A percentile compares a stretch with the other conserved stretches of the same genome.
Conservation (phyloP, 352 stramenopile genomes). For the Lagenidium giganteum region DNA sequence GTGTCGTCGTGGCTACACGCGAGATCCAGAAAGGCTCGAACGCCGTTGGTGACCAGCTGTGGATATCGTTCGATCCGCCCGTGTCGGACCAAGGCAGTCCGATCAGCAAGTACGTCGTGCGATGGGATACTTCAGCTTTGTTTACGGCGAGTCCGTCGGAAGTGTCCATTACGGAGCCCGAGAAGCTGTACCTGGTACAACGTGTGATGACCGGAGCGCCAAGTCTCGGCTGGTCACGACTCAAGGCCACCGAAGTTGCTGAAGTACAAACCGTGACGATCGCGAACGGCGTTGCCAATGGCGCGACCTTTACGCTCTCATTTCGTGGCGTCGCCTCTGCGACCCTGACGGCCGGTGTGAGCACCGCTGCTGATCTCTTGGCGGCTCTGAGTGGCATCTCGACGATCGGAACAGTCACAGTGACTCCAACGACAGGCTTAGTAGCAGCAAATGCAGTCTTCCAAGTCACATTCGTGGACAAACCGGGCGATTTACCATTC, state of each 20-base stretch:
- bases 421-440: slow-evolving; percentile 24
- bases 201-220: slow-evolving; percentile 39
- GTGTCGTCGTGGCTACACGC: slow-evolving; percentile 31
- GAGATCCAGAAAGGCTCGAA: slow-evolving; percentile 68
- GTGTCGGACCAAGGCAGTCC: slow-evolving; percentile 55
- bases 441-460: slow-evolving; percentile 24
- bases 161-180: slow-evolving; percentile 41
- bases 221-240: slow-evolving; percentile 52
- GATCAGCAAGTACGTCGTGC: slow-evolving; percentile 58
- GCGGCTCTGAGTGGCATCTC: slow-evolving; percentile 29
- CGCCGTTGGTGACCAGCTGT: slow-evolving; percentile 63
- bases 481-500: slow-evolving; percentile 41
- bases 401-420: slow-evolving; percentile 34
- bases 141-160: slow-evolving; percentile 49
- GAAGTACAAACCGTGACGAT: slow-evolving; percentile 53
- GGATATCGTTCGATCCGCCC: slow-evolving; percentile 70
- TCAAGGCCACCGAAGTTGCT: slow-evolving; percentile 20
- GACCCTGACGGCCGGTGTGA: slow-evolving; percentile 28
- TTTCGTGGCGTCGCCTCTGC: slow-evolving; percentile 39
- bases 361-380: slow-evolving; percentile 23
- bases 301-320: slow-evolving; percentile 35
- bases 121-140: slow-evolving; percentile 51
- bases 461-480: slow-evolving; percentile 48
- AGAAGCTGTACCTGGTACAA: slow-evolving; percentile 48
- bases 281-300: slow-evolving; percentile 1